Evolutionary conservation across 805 yeast genomes (phyloP).

Genomic region (Wickerhamomyces alni): DNA sequence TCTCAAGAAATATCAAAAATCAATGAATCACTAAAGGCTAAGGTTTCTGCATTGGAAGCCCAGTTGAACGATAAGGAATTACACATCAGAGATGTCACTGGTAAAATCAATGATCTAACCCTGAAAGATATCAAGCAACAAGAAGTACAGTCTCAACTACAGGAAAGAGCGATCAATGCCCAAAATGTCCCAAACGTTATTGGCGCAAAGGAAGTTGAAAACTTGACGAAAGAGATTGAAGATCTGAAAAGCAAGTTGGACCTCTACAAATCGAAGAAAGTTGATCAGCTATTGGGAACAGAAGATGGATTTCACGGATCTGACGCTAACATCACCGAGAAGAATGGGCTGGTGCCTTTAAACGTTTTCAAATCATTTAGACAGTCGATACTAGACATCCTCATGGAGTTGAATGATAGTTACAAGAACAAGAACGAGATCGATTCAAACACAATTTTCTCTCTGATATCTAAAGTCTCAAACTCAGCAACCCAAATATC

Average conservation of each 20-base stretch:
- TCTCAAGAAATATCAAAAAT: conserved; percentile 13
- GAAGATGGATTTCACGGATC: conserved; percentile 19
- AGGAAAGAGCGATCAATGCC: background rate
- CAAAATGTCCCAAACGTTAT: background rate
- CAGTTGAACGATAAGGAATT: conserved; percentile 10
- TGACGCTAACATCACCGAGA: conserved; percentile 26
- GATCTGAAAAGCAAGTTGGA: conserved; percentile 49
- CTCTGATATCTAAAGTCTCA: conserved; percentile 44
- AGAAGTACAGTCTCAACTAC: background rate
- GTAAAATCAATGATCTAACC: background rate
- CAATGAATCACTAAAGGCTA: conserved; percentile 15
- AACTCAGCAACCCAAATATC: conserved; percentile 28
- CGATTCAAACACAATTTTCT: conserved; percentile 36
- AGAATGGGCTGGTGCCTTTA: conserved; percentile 41
- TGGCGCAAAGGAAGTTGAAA: conserved; percentile 27
- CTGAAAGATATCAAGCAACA: background rate
- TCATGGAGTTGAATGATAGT: conserved; percentile 28
- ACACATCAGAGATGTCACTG: conserved; percentile 4
- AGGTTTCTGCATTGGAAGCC: conserved; percentile 15
- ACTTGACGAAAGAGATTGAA: conserved; percentile 30
- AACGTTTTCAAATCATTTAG: conserved; percentile 40
- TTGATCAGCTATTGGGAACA: conserved; percentile 23
- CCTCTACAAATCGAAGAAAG: conserved; percentile 32
- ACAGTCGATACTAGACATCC: conserved; percentile 41
- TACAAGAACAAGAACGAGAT: conserved; percentile 9